phyloP scores from a whole-genome alignment of 1,284 basidiomycete species.

The Sphaerobolus stellatus region DNA sequence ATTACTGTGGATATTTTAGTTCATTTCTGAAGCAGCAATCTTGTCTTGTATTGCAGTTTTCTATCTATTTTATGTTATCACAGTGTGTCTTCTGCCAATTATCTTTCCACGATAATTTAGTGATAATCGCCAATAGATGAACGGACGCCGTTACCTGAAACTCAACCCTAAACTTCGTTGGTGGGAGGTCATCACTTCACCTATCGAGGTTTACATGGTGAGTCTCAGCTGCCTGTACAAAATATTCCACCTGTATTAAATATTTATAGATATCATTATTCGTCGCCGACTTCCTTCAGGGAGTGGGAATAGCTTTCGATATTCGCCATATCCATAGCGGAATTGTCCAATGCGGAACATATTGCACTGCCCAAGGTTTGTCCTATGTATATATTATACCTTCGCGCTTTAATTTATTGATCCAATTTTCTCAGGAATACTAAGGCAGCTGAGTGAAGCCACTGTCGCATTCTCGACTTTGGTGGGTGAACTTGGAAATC shows the following conservation, averaged over 20 bases:
- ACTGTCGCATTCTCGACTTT: neutral
- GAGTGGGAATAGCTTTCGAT: neutral
- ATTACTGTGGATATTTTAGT: neutral
- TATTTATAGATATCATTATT: neutral
- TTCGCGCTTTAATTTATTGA: neutral
- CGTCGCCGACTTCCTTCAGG: neutral
- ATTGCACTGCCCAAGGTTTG: neutral
- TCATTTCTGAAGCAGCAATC: neutral
- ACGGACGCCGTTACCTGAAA: neutral
- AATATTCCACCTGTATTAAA: neutral
- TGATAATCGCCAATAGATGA: neutral
- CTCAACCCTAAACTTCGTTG: neutral
- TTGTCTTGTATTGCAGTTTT: neutral
- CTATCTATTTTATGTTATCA: neutral
- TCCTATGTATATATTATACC: neutral
- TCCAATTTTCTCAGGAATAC: neutral
- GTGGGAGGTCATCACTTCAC: neutral
- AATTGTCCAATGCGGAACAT: neutral
- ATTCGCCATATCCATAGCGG: neutral
- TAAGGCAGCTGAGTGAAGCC: neutral
- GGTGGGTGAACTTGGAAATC: neutral
- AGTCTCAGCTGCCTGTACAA: neutral
- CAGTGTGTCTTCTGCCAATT: neutral
- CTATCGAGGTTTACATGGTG: neutral
- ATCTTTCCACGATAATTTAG: neutral